Evolutionary conservation across 352 stramenopile genomes (phyloP), one percentile per base, ranked within the genome.

Genomic region (Pythium vanterpoolii): DNA sequence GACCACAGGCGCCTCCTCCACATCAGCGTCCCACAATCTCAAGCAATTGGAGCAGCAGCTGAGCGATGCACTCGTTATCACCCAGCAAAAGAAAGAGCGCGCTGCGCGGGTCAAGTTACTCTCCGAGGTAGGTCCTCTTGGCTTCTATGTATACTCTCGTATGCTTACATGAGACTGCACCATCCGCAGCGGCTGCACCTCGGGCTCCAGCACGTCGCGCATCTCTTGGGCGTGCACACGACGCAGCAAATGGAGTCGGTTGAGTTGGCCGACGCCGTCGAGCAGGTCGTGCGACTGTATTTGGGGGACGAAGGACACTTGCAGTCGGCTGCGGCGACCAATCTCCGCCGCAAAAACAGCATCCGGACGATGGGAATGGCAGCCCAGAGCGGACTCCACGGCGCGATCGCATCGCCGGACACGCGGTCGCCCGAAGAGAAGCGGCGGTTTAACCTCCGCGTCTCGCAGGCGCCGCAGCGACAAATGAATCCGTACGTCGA

Each of bases 291-390:
- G 56, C 83, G 85, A 7, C 60, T 87, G 33, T 74, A 86, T 16
- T 56, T 91, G 26, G 85, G 81, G n/a, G 85, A 93, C 34, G 85
- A 93, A 68, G 76, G 72, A 26, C 79, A 87, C 26, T 23, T 89
- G 42, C 78, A 80, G 67, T 74, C 71, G 16, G 54, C 52, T 3
- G 66, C 74, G 46, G 78, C 70, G 27, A 74, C 64, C 10, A 83
- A 72, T 34, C 63, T 90, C 26, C 79, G 82, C 4, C 83, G 81
- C 52, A 91, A 87, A 61, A 91, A 89, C 72, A 92, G 80, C 60
- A 73, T 79, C 39, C 80, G 82, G 14, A 74, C 71, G 36, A 72
- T 76, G 68, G 63, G 63, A 18, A 60, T 77, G 56, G 57, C 67
- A 13, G 60, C 30, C 7, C 71, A 75, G 46, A 70, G 60, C 1